phyloP scores from a whole-genome alignment of 352 stramenopile genomes.

The Phytophthora vignae region DNA sequence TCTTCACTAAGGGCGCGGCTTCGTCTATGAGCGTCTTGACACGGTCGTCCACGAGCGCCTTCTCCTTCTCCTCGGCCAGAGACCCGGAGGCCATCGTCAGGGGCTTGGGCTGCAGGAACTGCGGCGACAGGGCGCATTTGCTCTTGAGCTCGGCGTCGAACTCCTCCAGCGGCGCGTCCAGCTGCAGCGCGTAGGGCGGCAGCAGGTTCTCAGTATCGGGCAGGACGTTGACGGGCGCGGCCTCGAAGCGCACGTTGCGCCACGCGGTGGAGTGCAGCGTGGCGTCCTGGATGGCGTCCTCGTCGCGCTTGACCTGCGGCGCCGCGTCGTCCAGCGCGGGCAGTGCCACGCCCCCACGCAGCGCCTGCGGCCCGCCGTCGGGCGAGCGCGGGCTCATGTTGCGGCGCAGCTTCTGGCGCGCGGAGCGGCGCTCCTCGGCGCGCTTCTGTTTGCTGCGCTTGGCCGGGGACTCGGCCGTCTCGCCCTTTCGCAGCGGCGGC shows the following conservation, averaged over 20 bases:
- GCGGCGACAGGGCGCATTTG: constrained; percentile 39
- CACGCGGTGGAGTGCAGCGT: constrained; percentile 72
- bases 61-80: constrained; percentile 28
- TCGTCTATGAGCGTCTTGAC: constrained; percentile 53
- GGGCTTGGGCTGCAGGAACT: constrained; percentile 25
- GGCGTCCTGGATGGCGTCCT: constrained; percentile 53
- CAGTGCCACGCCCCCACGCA: constrained; percentile 34
- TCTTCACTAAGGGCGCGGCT: constrained; percentile 45
- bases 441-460: constrained; percentile 55
- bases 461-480: constrained; percentile 31
- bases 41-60: constrained; percentile 37
- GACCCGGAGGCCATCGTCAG: constrained; percentile 38
- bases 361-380: constrained; percentile 34
- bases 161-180: constrained; percentile 51
- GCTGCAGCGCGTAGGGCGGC: constrained; percentile 41
- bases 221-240: constrained; percentile 55
- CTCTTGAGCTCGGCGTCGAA: constrained; percentile 45
- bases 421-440: constrained; percentile 55
- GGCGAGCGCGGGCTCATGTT: constrained; percentile 59
- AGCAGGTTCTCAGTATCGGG: constrained; percentile 26
- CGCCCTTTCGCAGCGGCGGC: constrained; percentile 53
- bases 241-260: constrained; percentile 52
- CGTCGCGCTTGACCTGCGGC: constrained; percentile 24
- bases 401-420: constrained; percentile 55
- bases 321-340: constrained; percentile 31